These are phyloP conservation scores for Xylariaceae sp. DNA, from an alignment of 2,329 filamentous ascomycete species.

Conservation along the genomic window DNA sequence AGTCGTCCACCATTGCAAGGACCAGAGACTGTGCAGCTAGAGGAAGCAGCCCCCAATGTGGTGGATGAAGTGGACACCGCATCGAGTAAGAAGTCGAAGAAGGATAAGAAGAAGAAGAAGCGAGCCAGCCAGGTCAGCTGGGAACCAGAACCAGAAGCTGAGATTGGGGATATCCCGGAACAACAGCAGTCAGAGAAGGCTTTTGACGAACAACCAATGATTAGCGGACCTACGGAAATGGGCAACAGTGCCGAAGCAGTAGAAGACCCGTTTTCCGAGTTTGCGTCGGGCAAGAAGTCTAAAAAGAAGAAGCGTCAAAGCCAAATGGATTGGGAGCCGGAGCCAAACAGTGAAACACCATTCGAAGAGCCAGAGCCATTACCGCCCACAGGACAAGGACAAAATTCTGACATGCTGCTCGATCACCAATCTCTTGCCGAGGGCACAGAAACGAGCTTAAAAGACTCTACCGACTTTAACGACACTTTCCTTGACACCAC, in stretches of 20 bases:
- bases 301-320: conserved; percentile 19
- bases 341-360: conserved; percentile 14
- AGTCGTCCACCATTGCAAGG: conserved; percentile 1
- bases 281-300: conserved; percentile 7
- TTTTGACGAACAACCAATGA: conserved; percentile 25
- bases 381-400: conserved; percentile 20
- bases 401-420: conserved; percentile 21
- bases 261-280: conserved; percentile 17
- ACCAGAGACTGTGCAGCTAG: conserved; percentile 20
- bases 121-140: conserved; percentile 36
- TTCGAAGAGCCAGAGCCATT: conserved; percentile 20
- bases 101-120: conserved; percentile 50
- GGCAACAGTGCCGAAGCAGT: conserved; percentile 15
- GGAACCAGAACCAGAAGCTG: conserved; percentile 35
- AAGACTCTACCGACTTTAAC: conserved; percentile 31
- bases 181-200: conserved; percentile 27
- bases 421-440: conserved; percentile 31
- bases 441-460: conserved; percentile 32
- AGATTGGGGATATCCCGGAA: conserved; percentile 30
- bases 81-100: conserved; percentile 46
- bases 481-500: conserved; percentile 29
- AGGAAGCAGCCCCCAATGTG: conserved; percentile 24
- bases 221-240: conserved; percentile 21
- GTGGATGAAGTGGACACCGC: conserved; percentile 29
- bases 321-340: conserved; percentile 25